These are phyloP conservation scores for Candida ponderosae DNA, from an alignment of 805 yeast species.

Conservation along the genomic window DNA sequence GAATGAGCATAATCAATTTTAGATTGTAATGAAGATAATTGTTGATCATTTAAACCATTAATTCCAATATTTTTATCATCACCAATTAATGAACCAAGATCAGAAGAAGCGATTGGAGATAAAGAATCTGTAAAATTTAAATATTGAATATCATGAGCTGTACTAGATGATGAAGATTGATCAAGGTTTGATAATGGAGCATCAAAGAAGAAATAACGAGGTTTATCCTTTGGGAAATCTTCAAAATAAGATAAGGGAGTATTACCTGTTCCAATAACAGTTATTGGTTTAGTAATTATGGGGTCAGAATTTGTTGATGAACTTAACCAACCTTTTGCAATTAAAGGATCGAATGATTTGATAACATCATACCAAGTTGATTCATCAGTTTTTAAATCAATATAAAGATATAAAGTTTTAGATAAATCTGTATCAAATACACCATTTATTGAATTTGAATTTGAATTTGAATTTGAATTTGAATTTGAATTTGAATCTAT, in stretches of 20 bases:
- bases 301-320: conserved; percentile 28
- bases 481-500: too few relatives aligned
- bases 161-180: conserved; percentile 5
- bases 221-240: conserved; percentile 20
- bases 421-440: conserved; percentile 37
- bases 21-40: conserved; percentile 24
- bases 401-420: conserved; percentile 50
- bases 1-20: conserved; percentile 36
- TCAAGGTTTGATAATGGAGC: conserved; percentile 33
- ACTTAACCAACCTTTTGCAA: conserved; percentile 43
- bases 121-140: conserved; percentile 14
- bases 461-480: too few relatives aligned
- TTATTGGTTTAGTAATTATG: conserved; percentile 45
- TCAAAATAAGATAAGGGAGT: conserved; percentile 36
- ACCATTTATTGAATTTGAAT: too few relatives aligned
- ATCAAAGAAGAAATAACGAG: conserved; percentile 37
- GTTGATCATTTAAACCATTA: conserved; percentile 28
- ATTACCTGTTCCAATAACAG: conserved; percentile 65
- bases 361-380: conserved; percentile 40
- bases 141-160: background rate
- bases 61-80: conserved; percentile 5
- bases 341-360: conserved; percentile 42
- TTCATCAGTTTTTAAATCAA: conserved; percentile 55
- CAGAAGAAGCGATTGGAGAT: conserved; percentile 37
- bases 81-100: conserved; percentile 25